Percentiles rank a stretch among this genome's conserved stretches.
Evolutionary conservation across 2,329 filamentous ascomycete species (phyloP).

Genomic region (Cercospora zeina): DNA sequence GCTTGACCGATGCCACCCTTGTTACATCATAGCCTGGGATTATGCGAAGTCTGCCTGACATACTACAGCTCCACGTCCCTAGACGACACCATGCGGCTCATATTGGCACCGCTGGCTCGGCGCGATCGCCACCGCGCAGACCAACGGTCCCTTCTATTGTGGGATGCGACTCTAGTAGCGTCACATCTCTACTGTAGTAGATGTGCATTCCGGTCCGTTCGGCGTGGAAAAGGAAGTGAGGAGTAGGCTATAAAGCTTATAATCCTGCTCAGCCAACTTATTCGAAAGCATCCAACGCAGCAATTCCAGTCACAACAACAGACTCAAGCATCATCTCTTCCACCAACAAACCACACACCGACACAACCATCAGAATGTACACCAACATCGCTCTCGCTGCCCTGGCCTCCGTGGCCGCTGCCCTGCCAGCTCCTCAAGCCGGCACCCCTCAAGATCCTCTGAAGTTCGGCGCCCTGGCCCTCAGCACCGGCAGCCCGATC

Average conservation of each 20-base stretch:
- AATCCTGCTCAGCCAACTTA: background rate
- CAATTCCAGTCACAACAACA: background rate
- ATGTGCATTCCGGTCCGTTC: constrained; percentile 5
- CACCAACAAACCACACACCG: constrained; percentile 1
- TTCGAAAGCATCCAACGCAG: constrained; percentile 7
- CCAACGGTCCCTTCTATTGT: constrained; percentile 5
- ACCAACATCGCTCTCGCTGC: constrained; percentile 23
- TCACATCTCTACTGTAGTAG: background rate
- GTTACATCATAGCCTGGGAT: constrained; percentile 14
- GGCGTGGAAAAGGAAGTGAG: background rate
- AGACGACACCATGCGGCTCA: background rate
- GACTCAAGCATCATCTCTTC: background rate
- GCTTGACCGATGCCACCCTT: constrained; percentile 9
- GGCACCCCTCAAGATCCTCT: constrained; percentile 16
- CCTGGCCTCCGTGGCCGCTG: constrained; percentile 28
- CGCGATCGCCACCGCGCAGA: background rate
- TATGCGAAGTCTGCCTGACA: background rate
- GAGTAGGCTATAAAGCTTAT: background rate
- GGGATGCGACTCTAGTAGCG: background rate
- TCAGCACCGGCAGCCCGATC: constrained; percentile 32
- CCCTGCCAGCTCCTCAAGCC: constrained; percentile 23
- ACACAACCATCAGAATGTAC: constrained; percentile 33
- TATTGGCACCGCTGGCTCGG: background rate
- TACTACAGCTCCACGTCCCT: background rate
- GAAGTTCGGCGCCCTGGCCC: constrained; percentile 30